Conservation (phyloP, 2,329 filamentous ascomycete species). For the Aspergillus sp. region DNA sequence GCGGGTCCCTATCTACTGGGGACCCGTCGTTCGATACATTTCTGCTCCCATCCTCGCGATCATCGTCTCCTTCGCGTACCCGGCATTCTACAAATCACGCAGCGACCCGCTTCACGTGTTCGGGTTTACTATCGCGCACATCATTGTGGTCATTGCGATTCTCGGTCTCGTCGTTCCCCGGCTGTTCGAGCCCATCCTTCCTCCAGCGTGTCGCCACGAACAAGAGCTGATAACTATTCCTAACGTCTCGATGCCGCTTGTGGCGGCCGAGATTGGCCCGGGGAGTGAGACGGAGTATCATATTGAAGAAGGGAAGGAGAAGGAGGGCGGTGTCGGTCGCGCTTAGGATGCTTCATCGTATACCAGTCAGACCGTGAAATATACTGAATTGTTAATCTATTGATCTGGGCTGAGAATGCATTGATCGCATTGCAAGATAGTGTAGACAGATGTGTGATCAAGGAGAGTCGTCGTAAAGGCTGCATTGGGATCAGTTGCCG, state of each 20-base stretch:
- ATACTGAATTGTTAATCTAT: too few relatives aligned
- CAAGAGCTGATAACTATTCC: background rate
- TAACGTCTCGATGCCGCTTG: background rate
- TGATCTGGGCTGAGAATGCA: too few relatives aligned
- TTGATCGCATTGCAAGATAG: too few relatives aligned
- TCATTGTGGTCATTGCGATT: background rate
- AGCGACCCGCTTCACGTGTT: background rate
- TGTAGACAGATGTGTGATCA: too few relatives aligned
- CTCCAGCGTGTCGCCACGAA: background rate
- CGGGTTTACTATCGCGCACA: background rate
- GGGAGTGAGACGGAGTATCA: background rate
- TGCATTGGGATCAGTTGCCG: too few relatives aligned
- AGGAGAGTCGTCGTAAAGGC: too few relatives aligned
- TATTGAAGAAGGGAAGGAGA: background rate
- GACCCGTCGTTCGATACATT: background rate
- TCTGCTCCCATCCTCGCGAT: background rate
- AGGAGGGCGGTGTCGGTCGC: background rate
- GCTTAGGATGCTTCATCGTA: too few relatives aligned
- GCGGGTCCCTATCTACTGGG: background rate
- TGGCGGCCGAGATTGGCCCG: background rate
- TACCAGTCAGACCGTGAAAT: too few relatives aligned
- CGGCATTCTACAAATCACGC: background rate
- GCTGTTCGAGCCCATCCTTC: background rate
- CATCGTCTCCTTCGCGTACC: background rate
- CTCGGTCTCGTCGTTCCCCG: background rate